phyloP scores from a whole-genome alignment of 176 grass and related monocot species.

The bread wheat (Triticum aestivum) region IWGSC_CS_RefSeq_v2.1 NC_057796.1:398173449-398173948 shows the following conservation, averaged over 20 bases:
- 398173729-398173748: slow-evolving; percentile 64
- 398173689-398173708: slow-evolving; percentile 97
- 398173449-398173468: too few relatives aligned
- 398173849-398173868: neutral
- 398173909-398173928: neutral
- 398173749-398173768: slow-evolving; percentile 51
- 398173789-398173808: too few relatives aligned
- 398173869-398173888: neutral
- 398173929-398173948: neutral
- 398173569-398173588: too few relatives aligned
- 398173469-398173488: too few relatives aligned
- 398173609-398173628: neutral
- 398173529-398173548: too few relatives aligned
- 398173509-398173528: too few relatives aligned
- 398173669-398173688: slow-evolving; percentile 57
- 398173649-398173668: slow-evolving; percentile 73
- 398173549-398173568: too few relatives aligned
- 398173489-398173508: too few relatives aligned
- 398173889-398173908: neutral
- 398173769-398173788: neutral
- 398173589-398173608: too few relatives aligned
- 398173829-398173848: too few relatives aligned
- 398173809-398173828: too few relatives aligned
- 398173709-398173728: slow-evolving; percentile 39
- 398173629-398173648: slow-evolving; percentile 50